Percentiles rank a stretch among this genome's conserved stretches.
phyloP scores from a whole-genome alignment of 495 filamentous ascomycete genomes.

The Penicillium macrosclerotiorum region DNA sequence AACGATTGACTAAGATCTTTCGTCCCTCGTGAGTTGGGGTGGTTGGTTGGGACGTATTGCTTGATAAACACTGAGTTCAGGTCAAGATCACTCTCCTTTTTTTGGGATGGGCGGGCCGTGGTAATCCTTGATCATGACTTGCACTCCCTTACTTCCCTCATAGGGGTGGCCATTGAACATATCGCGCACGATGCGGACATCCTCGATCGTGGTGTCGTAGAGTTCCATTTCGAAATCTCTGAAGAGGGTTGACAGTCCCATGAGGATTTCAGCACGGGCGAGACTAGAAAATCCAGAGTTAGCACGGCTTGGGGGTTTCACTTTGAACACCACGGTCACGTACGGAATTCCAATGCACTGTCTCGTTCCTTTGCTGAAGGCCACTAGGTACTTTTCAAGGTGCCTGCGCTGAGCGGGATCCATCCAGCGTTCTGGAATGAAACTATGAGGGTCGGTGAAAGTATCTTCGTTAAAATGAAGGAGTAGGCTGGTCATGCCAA shows the following conservation, averaged over 20 bases:
- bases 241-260: conserved; percentile 26
- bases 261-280: conserved; percentile 33
- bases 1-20: too few species aligned
- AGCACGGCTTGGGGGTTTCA: too few species aligned
- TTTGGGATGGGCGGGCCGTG: too few species aligned
- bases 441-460: conserved; percentile 40
- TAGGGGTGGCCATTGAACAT: conserved; percentile 18
- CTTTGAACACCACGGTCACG: conserved; percentile 2
- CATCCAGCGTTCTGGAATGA: conserved; percentile 46
- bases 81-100: too few species aligned
- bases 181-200: conserved; percentile 23
- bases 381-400: conserved; percentile 45
- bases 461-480: conserved; percentile 40
- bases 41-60: too few species aligned
- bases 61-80: too few species aligned
- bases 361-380: conserved; percentile 48
- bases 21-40: too few species aligned
- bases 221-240: conserved; percentile 33
- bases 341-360: conserved; percentile 52
- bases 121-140: conserved; percentile 11
- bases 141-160: conserved; percentile 11
- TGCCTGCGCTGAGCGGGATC: conserved; percentile 24
- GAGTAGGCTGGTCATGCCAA: conserved; percentile 40
- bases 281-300: conserved; percentile 24
- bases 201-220: conserved; percentile 34